Percentiles rank a stretch among this genome's conserved stretches.
These are phyloP conservation scores for Trichoderma oligosporum DNA, from an alignment of 2,329 filamentous ascomycete species.

Conservation along the genomic window DNA sequence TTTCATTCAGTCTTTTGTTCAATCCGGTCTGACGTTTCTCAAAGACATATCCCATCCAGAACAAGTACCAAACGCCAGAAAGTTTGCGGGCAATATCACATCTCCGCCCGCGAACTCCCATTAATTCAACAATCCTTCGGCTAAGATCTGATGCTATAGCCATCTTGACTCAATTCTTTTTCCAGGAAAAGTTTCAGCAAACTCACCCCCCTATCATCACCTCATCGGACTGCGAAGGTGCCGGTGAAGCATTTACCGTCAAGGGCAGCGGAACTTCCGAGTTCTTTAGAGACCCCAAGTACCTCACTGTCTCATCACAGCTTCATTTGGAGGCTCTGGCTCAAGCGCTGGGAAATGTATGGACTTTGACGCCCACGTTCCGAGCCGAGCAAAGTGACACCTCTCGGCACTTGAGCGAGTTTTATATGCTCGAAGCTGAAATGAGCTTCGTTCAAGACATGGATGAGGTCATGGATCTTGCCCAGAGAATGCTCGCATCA, in stretches of 20 bases:
- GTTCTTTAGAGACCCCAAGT: conserved; percentile 87
- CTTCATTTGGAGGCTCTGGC: conserved; percentile 90
- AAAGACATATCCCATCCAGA: conserved; percentile 91
- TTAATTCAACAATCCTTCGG: conserved; percentile 75
- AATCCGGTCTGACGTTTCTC: conserved; percentile 23
- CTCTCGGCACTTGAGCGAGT: conserved; percentile 88
- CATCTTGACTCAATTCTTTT: conserved; percentile 72
- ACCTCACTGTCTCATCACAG: conserved; percentile 91
- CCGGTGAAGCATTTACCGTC: conserved; percentile 86
- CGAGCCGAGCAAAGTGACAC: conserved; percentile 92
- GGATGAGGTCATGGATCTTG: conserved; percentile 68
- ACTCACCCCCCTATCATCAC: conserved; percentile 93
- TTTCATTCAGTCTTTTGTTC: no score
- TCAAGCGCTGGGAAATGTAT: conserved; percentile 84
- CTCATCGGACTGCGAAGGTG: conserved; percentile 94
- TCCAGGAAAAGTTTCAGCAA: conserved; percentile 66
- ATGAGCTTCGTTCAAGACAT: conserved; percentile 72
- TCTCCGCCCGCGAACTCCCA: conserved; percentile 74
- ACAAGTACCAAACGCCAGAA: conserved; percentile 89
- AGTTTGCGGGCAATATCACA: conserved; percentile 87
- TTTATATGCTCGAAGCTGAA: conserved; percentile 98
- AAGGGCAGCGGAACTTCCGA: conserved; percentile 39
- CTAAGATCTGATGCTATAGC: conserved; percentile 78
- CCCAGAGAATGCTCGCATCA: conserved; percentile 71
- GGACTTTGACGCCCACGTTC: conserved; percentile 91